phyloP scores from a whole-genome alignment of 2,329 filamentous ascomycete species.

The Epichloe gansuensis region DNA sequence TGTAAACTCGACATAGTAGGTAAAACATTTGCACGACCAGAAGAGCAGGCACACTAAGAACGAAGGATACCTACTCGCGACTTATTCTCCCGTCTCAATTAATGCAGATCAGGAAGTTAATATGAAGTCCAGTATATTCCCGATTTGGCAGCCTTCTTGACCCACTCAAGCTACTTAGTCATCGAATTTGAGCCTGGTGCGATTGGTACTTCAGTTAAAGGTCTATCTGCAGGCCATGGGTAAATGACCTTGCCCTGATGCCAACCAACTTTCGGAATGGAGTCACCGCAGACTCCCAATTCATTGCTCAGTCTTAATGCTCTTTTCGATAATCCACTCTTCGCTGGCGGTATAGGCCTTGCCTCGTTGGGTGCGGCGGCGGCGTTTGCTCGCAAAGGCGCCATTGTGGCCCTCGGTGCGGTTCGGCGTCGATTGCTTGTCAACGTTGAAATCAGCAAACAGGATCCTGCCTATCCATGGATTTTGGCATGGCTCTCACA shows the following conservation, averaged over 20 bases:
- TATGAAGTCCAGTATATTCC: no score
- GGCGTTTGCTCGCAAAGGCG: conserved; percentile 67
- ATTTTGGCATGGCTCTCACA: conserved; percentile 88
- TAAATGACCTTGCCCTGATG: background rate
- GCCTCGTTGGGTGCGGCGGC: conserved; percentile 75
- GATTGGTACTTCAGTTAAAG: no score
- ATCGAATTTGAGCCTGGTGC: no score
- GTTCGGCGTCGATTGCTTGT: conserved; percentile 79
- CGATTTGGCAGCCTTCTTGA: no score
- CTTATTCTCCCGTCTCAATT: no score
- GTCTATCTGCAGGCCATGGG: no score
- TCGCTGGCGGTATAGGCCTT: conserved; percentile 72
- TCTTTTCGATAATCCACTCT: conserved; percentile 51
- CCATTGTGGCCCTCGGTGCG: conserved; percentile 59
- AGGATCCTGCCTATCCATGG: conserved; percentile 90
- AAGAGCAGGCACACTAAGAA: no score
- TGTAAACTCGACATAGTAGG: no score
- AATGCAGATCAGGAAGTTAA: no score
- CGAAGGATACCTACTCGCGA: no score
- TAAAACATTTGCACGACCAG: no score
- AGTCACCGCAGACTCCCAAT: conserved; percentile 17
- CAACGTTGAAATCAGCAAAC: conserved; percentile 88
- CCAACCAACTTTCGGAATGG: conserved; percentile 15
- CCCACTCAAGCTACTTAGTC: background rate
- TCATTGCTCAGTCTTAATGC: conserved; percentile 39